These are phyloP conservation scores for Mortierella sp. DNA, from an alignment of 371 early-diverging fungal species.

Conservation along the genomic window DNA sequence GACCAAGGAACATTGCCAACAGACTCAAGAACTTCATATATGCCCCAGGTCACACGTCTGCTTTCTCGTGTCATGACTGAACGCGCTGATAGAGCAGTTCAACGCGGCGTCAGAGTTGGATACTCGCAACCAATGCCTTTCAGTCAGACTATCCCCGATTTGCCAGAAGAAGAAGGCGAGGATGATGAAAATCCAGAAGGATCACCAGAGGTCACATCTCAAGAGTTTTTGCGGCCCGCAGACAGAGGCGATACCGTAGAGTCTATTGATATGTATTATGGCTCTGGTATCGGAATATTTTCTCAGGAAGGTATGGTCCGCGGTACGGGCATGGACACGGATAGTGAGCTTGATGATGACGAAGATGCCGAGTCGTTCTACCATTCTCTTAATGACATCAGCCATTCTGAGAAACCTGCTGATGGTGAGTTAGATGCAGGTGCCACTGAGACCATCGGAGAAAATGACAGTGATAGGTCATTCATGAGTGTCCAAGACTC, in stretches of 20 bases:
- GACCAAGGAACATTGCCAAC: constrained; percentile 35
- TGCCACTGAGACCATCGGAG: constrained; percentile 16
- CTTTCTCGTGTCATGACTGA: constrained; percentile 48
- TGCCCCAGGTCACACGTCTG: constrained; percentile 19
- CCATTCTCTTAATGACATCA: constrained; percentile 11
- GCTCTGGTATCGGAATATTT: constrained; percentile 54
- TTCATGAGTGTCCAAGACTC: constrained; percentile 53
- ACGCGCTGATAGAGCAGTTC: constrained; percentile 42
- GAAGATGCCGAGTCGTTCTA: constrained; percentile 15
- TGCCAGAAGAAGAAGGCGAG: constrained; percentile 29
- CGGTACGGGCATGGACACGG: constrained; percentile 44
- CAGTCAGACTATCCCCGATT: constrained; percentile 42
- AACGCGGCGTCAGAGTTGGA: constrained; percentile 39
- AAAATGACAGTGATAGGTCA: constrained; percentile 45
- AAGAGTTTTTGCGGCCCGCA: constrained; percentile 7
- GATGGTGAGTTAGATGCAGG: constrained; percentile 5
- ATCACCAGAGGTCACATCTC: constrained; percentile 24
- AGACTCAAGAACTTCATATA: constrained; percentile 17
- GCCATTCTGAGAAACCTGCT: background rate
- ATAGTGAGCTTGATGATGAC: constrained; percentile 30
- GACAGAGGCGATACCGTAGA: constrained; percentile 18
- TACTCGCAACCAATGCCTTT: constrained; percentile 40
- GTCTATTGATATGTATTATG: constrained; percentile 11
- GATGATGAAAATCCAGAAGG: constrained; percentile 14
- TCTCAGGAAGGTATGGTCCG: constrained; percentile 57